phyloP scores from a whole-genome alignment of 2,329 filamentous ascomycete species.

The Colletotrichum karsti region DNA sequence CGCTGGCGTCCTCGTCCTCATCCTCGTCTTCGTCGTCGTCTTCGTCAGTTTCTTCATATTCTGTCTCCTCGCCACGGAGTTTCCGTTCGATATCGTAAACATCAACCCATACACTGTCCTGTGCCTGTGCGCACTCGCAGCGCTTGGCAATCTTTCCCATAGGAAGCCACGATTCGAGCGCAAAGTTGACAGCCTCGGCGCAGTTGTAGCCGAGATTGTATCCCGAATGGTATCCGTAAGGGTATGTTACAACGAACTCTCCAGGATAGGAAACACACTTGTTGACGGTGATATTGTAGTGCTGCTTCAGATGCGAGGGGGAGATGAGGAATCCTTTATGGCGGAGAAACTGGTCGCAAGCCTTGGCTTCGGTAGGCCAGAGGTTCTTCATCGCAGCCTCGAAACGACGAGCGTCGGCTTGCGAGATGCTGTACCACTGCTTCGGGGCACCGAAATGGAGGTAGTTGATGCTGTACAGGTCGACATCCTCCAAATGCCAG shows the following conservation, averaged over 20 bases:
- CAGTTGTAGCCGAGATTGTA: conserved; percentile 99
- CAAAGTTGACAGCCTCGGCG: conserved; percentile 98
- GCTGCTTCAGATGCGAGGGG: conserved; percentile 83
- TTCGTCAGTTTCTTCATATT: conserved; percentile 79
- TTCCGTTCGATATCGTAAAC: conserved; percentile 96
- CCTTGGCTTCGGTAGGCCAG: conserved; percentile 94
- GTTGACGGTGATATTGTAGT: conserved; percentile 96
- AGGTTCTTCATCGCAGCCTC: conserved; percentile 95
- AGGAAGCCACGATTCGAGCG: conserved; percentile 91
- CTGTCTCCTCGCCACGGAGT: conserved; percentile 86
- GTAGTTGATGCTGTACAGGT: conserved; percentile 99
- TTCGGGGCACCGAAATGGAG: conserved; percentile 98
- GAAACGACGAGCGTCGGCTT: conserved; percentile 91
- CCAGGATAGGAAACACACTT: conserved; percentile 94
- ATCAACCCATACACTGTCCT: conserved; percentile 98
- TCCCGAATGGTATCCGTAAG: conserved; percentile 97
- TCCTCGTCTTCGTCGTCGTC: conserved; percentile 75
- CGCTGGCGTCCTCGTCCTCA: conserved; percentile 68
- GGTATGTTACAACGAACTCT: conserved; percentile 98
- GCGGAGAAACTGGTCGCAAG: conserved; percentile 93
- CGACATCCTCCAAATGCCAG: conserved; percentile 98
- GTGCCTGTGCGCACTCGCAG: conserved; percentile 92
- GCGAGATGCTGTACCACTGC: conserved; percentile 99
- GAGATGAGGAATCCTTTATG: conserved; percentile 99
- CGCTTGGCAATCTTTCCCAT: conserved; percentile 97